Evolutionary conservation across 2,329 filamentous ascomycete species (phyloP).

Genomic region (Alternaria rosae): DNA sequence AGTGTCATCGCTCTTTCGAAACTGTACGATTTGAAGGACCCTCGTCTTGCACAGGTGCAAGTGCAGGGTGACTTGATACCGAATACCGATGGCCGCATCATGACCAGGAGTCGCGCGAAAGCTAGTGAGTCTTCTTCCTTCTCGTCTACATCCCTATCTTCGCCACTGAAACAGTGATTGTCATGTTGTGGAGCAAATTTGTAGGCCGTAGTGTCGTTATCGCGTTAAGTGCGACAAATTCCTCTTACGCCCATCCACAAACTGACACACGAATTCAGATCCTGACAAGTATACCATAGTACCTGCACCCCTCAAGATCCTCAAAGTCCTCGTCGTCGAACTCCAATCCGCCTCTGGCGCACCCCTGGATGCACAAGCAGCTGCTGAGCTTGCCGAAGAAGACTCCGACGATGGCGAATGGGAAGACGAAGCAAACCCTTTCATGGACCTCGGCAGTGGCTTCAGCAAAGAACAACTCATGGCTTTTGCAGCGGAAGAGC

Average conservation of each 20-base stretch:
- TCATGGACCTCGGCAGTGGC: conserved; percentile 72
- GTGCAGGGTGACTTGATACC: conserved; percentile 92
- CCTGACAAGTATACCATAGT: conserved; percentile 91
- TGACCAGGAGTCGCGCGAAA: conserved; percentile 90
- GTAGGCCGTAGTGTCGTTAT: background rate
- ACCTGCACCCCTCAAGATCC: conserved; percentile 88
- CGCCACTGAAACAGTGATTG: background rate
- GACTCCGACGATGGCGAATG: conserved; percentile 70
- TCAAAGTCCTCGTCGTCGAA: conserved; percentile 95
- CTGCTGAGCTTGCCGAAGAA: conserved; percentile 71
- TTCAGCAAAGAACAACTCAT: conserved; percentile 73
- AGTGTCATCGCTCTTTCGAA: conserved; percentile 93
- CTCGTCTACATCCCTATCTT: background rate
- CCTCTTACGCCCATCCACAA: conserved; percentile 1
- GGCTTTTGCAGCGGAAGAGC: conserved; percentile 69
- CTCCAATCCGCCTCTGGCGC: conserved; percentile 79
- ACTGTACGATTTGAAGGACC: conserved; percentile 85
- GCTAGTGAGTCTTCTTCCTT: conserved; percentile 65
- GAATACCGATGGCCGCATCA: conserved; percentile 76
- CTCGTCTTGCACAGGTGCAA: conserved; percentile 76
- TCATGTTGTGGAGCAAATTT: conserved; percentile 5
- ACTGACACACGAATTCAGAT: conserved; percentile 58
- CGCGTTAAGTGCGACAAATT: background rate
- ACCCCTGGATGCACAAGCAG: conserved; percentile 64
- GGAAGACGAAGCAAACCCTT: conserved; percentile 81